Evolutionary conservation across 2,329 filamentous ascomycete species (phyloP).

Genomic region (Raffaelea ambrosiae): DNA sequence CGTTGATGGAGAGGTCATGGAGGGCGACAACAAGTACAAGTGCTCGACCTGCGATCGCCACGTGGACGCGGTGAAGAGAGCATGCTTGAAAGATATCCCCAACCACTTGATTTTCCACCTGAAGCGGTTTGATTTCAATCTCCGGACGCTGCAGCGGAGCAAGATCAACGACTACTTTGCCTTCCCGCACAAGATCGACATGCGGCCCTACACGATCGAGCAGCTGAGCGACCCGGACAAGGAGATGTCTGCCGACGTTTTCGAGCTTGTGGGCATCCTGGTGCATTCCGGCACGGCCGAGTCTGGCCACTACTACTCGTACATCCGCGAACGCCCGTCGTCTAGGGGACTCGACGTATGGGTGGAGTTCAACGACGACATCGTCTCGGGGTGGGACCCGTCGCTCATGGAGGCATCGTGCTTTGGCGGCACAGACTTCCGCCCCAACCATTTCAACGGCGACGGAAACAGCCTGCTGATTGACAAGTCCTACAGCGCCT

Average conservation of each 20-base stretch:
- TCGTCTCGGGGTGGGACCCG: constrained; percentile 68
- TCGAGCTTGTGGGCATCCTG: constrained; percentile 89
- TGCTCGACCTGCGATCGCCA: constrained; percentile 83
- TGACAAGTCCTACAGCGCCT: constrained; percentile 76
- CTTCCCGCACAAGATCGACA: constrained; percentile 76
- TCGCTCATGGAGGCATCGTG: constrained; percentile 64
- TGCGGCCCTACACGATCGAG: constrained; percentile 85
- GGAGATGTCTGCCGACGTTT: constrained; percentile 59
- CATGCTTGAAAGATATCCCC: constrained; percentile 85
- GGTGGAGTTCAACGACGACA: constrained; percentile 94
- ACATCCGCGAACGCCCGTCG: constrained; percentile 70
- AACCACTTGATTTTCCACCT: constrained; percentile 94
- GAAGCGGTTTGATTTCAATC: constrained; percentile 78
- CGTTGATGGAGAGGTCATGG: constrained; percentile 91
- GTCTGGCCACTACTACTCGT: constrained; percentile 96
- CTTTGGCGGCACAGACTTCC: constrained; percentile 64
- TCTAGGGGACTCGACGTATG: constrained; percentile 44
- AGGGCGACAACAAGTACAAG: constrained; percentile 97
- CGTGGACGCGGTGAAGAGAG: constrained; percentile 87
- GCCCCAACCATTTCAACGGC: constrained; percentile 32
- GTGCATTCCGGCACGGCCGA: constrained; percentile 91
- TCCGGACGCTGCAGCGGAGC: constrained; percentile 66
- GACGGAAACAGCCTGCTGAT: constrained; percentile 39
- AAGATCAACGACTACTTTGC: constrained; percentile 96
- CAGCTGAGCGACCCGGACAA: constrained; percentile 58